Conservation (phyloP, 805 yeast genomes). For the Nakazawaea ambrosiae region DNA sequence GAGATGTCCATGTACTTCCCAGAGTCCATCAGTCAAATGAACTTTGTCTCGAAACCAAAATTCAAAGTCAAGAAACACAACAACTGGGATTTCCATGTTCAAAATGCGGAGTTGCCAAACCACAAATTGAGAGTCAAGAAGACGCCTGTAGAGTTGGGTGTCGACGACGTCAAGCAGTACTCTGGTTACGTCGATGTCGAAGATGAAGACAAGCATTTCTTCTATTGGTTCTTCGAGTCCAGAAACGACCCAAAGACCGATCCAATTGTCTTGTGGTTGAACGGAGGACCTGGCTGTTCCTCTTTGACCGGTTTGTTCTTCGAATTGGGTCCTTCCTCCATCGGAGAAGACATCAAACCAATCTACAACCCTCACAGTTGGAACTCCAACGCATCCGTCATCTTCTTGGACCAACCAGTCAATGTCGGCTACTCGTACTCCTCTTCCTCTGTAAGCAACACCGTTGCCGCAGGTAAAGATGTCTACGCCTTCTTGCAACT, state of each 20-base stretch:
- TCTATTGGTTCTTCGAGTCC: constrained; percentile 91
- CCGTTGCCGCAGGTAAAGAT: constrained; percentile 82
- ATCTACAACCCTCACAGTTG: constrained; percentile 77
- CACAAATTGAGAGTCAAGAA: constrained; percentile 42
- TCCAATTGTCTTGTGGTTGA: constrained; percentile 82
- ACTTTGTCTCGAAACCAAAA: constrained; percentile 44
- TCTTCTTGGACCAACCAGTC: constrained; percentile 91
- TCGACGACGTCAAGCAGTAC: constrained; percentile 63
- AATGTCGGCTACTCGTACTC: constrained; percentile 90
- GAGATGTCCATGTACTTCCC: constrained; percentile 61
- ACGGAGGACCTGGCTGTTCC: constrained; percentile 97
- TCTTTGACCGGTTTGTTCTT: constrained; percentile 85
- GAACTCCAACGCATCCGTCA: constrained; percentile 86
- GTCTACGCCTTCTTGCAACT: constrained; percentile 78
- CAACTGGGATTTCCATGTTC: constrained; percentile 28
- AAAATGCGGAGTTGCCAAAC: constrained; percentile 30
- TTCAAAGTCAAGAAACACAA: constrained; percentile 28
- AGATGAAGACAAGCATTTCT: constrained; percentile 75
- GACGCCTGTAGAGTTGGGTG: constrained; percentile 41
- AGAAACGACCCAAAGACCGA: constrained; percentile 81
- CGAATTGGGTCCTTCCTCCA: constrained; percentile 84
- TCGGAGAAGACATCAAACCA: constrained; percentile 61
- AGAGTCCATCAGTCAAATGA: constrained; percentile 40
- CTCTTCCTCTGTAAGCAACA: constrained; percentile 49
- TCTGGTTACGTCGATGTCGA: constrained; percentile 67